Percentiles rank a stretch among this genome's conserved stretches.
Conservation (phyloP, 2,329 filamentous ascomycete genomes). For the Sarocladium brachiariae region DNA sequence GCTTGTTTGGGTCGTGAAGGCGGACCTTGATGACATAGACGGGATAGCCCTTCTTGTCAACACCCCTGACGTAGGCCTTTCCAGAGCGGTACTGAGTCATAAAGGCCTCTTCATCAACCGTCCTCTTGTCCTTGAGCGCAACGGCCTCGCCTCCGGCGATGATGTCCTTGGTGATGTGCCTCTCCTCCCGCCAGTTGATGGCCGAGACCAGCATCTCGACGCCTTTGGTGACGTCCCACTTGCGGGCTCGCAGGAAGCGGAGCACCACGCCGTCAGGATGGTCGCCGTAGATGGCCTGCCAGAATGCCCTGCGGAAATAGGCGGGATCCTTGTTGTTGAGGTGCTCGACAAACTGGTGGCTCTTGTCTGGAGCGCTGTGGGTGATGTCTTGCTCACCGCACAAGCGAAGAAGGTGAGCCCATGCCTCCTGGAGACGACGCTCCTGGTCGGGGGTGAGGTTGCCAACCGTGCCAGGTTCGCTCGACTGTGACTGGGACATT, state of each 20-base stretch:
- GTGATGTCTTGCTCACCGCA: slow-evolving; percentile 14
- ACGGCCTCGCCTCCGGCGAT: slow-evolving; percentile 26
- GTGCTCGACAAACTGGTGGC: slow-evolving; percentile 16
- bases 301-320: slow-evolving; percentile 5
- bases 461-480: slow-evolving; percentile 13
- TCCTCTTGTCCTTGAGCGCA: slow-evolving; percentile 15
- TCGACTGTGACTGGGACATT: background rate
- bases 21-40: slow-evolving; percentile 29
- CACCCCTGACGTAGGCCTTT: slow-evolving; percentile 31
- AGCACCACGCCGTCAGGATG: slow-evolving; percentile 31
- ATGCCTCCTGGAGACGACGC: slow-evolving; percentile 18
- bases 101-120: slow-evolving; percentile 25
- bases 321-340: slow-evolving; percentile 16
- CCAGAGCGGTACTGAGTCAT: slow-evolving; percentile 30
- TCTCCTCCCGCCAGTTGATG: slow-evolving; percentile 30
- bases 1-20: slow-evolving; percentile 24
- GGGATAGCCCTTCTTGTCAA: slow-evolving; percentile 27
- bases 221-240: slow-evolving; percentile 33
- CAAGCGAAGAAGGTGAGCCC: slow-evolving; percentile 17
- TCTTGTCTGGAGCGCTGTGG: slow-evolving; percentile 7
- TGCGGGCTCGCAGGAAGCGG: slow-evolving; percentile 33
- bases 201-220: slow-evolving; percentile 31
- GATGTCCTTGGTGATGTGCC: slow-evolving; percentile 25
- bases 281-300: slow-evolving; percentile 21
- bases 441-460: slow-evolving; percentile 19